Evolutionary conservation across 2,329 filamentous ascomycete species (phyloP).

Genomic region (Colletotrichum zoysiae): DNA sequence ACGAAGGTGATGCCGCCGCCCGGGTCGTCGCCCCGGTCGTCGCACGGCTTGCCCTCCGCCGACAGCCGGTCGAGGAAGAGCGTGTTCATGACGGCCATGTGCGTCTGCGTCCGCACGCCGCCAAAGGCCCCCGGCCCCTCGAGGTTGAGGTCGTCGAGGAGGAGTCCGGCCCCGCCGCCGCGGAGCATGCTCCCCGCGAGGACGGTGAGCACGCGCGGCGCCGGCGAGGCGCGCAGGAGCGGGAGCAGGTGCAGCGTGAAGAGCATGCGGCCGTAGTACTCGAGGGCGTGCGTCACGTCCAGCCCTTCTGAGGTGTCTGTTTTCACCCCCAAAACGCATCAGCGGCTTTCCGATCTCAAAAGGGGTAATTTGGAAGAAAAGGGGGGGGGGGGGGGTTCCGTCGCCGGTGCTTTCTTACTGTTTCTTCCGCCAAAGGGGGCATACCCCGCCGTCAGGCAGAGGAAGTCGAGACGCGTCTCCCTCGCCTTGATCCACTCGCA

Average conservation of each 20-base stretch:
- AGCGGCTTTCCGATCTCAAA: neutral
- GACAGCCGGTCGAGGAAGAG: constrained; percentile 46
- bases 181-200: constrained; percentile 44
- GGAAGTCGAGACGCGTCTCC: constrained; percentile 56
- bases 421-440: constrained; percentile 53
- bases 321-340: neutral
- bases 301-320: constrained; percentile 57
- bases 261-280: constrained; percentile 59
- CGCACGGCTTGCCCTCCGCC: constrained; percentile 30
- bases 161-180: constrained; percentile 41
- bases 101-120: constrained; percentile 43
- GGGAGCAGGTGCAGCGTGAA: constrained; percentile 57
- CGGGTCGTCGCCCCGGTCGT: neutral
- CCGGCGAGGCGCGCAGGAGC: constrained; percentile 47
- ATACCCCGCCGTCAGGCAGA: constrained; percentile 60
- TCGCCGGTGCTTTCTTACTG: constrained; percentile 5
- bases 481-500: constrained; percentile 54
- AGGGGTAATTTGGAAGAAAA: neutral
- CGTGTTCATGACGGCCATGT: constrained; percentile 43
- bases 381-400: neutral
- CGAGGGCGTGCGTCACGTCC: constrained; percentile 55
- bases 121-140: constrained; percentile 42
- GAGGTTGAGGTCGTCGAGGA: constrained; percentile 45
- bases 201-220: constrained; percentile 47
- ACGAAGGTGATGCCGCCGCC: constrained; percentile 43